Evolutionary conservation across 2,329 filamentous ascomycete species (phyloP).

Genomic region (Aspergillus sp.): DNA sequence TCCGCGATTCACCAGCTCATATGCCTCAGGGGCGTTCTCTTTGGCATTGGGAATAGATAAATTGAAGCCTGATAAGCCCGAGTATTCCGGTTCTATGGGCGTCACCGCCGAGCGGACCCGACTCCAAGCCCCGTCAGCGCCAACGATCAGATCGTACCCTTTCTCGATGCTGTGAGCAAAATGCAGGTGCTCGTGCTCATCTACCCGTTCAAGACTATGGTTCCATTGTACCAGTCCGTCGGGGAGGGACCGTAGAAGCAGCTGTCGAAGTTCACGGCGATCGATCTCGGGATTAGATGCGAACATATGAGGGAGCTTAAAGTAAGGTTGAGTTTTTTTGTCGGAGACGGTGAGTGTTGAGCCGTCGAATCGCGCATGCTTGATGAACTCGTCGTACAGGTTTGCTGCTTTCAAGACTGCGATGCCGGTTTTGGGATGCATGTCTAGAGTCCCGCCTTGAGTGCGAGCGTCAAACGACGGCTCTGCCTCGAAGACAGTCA

Average conservation of each 20-base stretch:
- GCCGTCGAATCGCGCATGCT: neutral
- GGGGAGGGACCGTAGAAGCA: neutral
- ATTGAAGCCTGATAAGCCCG: slow-evolving; percentile 8
- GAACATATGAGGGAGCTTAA: neutral
- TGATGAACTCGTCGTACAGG: slow-evolving; percentile 23
- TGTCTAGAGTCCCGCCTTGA: slow-evolving; percentile 26
- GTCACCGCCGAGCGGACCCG: slow-evolving; percentile 22
- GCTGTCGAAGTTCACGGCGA: neutral
- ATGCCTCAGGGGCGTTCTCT: neutral
- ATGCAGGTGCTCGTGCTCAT: slow-evolving; percentile 3
- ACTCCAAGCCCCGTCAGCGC: slow-evolving; percentile 32
- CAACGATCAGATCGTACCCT: slow-evolving; percentile 25
- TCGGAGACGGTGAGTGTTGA: neutral
- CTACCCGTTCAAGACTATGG: neutral
- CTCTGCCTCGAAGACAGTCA: slow-evolving; percentile 33
- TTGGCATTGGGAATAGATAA: neutral
- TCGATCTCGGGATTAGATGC: slow-evolving; percentile 3
- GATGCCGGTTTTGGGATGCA: slow-evolving; percentile 28
- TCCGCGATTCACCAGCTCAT: neutral
- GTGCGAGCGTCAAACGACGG: slow-evolving; percentile 13
- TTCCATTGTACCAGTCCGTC: neutral
- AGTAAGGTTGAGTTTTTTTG: neutral
- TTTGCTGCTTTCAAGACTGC: slow-evolving; percentile 24
- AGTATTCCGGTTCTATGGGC: slow-evolving; percentile 20
- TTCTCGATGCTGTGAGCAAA: slow-evolving; percentile 4